Evolutionary conservation across 306 rosid species (phyloP).

Genomic region (Cicer judaicum): DNA sequence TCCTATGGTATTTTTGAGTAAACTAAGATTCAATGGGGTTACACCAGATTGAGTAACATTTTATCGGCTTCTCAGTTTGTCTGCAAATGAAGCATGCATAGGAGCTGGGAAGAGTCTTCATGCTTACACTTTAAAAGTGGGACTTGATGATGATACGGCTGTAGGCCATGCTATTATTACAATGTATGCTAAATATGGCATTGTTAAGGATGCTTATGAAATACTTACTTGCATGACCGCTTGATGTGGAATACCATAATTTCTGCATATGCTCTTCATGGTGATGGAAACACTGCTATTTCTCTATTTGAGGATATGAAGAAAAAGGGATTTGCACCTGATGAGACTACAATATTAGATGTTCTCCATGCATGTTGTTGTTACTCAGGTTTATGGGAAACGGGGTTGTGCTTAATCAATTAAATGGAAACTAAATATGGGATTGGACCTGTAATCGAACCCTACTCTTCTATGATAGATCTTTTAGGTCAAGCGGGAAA

Average conservation of each 20-base stretch:
- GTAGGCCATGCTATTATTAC: slow-evolving; percentile 58
- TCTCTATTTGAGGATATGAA: slow-evolving; percentile 54
- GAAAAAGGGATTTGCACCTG: slow-evolving; percentile 54
- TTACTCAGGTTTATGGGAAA: neutral
- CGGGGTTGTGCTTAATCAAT: neutral
- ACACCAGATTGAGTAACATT: slow-evolving; percentile 14
- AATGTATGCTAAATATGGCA: slow-evolving; percentile 68
- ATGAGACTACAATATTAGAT: neutral
- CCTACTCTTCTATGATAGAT: neutral
- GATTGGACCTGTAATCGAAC: neutral
- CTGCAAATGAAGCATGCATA: slow-evolving; percentile 45
- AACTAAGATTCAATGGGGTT: slow-evolving; percentile 47
- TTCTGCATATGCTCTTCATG: slow-evolving; percentile 58
- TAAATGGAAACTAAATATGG: neutral
- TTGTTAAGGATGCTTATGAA: slow-evolving; percentile 53
- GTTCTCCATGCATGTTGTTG: neutral
- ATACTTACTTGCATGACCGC: slow-evolving; percentile 45
- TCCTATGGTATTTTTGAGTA: slow-evolving; percentile 49
- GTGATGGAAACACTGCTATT: slow-evolving; percentile 51
- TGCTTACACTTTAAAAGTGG: slow-evolving; percentile 50
- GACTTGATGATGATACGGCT: slow-evolving; percentile 50
- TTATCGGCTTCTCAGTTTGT: neutral
- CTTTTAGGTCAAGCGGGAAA: neutral
- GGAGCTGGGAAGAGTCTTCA: slow-evolving; percentile 58
- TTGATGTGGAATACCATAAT: slow-evolving; percentile 18